Conservation (phyloP, 176 grass and related monocot species). For the Rhynchospora pubera region DNA sequence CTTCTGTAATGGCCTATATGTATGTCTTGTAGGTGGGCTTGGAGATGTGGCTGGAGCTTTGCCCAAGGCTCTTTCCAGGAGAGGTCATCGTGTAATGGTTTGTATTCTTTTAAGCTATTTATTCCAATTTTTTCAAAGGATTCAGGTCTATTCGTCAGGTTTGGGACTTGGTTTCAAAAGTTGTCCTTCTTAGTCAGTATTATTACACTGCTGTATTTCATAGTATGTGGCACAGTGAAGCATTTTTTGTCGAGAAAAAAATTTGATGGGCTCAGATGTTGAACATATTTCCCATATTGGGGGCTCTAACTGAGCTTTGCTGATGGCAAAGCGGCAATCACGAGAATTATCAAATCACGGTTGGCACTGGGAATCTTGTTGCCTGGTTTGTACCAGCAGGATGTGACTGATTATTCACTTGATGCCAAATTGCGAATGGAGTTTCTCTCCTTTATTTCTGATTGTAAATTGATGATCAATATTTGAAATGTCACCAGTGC, state of each 20-base stretch:
- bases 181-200: conserved; percentile 7
- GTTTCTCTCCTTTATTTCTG: neutral
- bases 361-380: neutral
- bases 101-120: conserved; percentile 24
- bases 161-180: conserved; percentile 12
- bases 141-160: conserved; percentile 23
- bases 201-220: neutral
- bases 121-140: conserved; percentile 22
- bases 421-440: neutral
- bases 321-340: neutral
- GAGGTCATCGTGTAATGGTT: conserved; percentile 98
- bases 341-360: neutral
- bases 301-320: neutral
- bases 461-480: neutral
- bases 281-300: neutral
- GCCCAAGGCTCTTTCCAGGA: conserved; percentile 83
- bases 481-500: neutral
- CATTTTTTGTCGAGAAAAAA: conserved; percentile 3
- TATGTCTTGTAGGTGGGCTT: conserved; percentile 67
- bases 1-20: conserved; percentile 22
- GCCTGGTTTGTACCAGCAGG: neutral
- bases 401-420: neutral
- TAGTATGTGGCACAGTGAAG: neutral
- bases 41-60: conserved; percentile 96
- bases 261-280: conserved; percentile 15